These are phyloP conservation scores for Endoconidiophora polonica DNA, from an alignment of 2,329 filamentous ascomycete species.

Conservation along the genomic window DNA sequence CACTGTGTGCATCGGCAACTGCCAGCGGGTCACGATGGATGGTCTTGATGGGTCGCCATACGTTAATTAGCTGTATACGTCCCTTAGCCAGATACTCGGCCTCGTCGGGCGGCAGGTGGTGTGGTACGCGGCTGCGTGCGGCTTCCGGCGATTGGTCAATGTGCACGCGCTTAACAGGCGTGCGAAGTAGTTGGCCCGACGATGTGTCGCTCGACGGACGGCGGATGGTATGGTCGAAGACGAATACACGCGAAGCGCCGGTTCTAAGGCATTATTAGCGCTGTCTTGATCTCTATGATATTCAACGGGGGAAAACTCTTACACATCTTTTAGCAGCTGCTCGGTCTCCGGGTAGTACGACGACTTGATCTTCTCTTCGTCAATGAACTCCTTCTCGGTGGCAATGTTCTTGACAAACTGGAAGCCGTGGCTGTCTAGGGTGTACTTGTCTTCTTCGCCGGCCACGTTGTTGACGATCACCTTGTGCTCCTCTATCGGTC, in stretches of 20 bases:
- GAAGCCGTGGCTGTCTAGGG: constrained; percentile 27
- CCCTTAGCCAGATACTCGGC: constrained; percentile 21
- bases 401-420: constrained; percentile 21
- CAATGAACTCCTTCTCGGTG: constrained; percentile 22
- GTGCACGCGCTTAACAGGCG: constrained; percentile 22
- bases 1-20: constrained; percentile 33
- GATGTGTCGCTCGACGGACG: constrained; percentile 30
- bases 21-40: constrained; percentile 33
- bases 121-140: constrained; percentile 24
- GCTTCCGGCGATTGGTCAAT: constrained; percentile 38
- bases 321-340: constrained; percentile 40
- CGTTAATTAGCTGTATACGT: constrained; percentile 38
- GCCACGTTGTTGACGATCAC: constrained; percentile 23
- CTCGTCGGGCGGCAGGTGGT: constrained; percentile 22
- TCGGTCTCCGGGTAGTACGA: constrained; percentile 60
- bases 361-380: constrained; percentile 41
- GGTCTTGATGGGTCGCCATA: constrained; percentile 29
- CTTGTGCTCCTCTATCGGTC: constrained; percentile 17
- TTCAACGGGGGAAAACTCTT: neutral
- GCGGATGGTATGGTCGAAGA: constrained; percentile 63
- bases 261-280: constrained; percentile 26
- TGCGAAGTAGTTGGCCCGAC: constrained; percentile 32
- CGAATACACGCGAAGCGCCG: constrained; percentile 39
- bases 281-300: constrained; percentile 17
- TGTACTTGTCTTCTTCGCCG: constrained; percentile 24